These are phyloP conservation scores for Leccinum subgranulosum DNA, from an alignment of 768 basidiomycete species.

Conservation along the genomic window DNA sequence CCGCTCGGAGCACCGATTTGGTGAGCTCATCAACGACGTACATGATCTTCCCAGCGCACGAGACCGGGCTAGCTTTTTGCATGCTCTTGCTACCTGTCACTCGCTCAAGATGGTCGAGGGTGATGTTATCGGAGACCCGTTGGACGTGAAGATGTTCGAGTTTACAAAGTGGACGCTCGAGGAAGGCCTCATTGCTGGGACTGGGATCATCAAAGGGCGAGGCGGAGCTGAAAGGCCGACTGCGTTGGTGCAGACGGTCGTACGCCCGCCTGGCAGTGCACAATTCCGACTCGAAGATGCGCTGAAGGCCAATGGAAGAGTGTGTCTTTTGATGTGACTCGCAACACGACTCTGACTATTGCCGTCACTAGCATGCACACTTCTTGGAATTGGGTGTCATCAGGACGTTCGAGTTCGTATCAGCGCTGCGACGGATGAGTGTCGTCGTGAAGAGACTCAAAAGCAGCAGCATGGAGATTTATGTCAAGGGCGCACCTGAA, in stretches of 20 bases:
- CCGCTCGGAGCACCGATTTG: slow-evolving; percentile 72
- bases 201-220: slow-evolving; percentile 65
- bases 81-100: slow-evolving; percentile 95
- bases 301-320: slow-evolving; percentile 77
- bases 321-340: slow-evolving; percentile 29
- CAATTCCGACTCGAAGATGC: slow-evolving; percentile 93
- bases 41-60: slow-evolving; percentile 73
- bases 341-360: neutral
- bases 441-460: slow-evolving; percentile 95
- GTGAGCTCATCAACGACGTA: slow-evolving; percentile 84
- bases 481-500: slow-evolving; percentile 99
- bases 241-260: slow-evolving; percentile 93
- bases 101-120: slow-evolving; percentile 89
- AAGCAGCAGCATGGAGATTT: slow-evolving; percentile 94
- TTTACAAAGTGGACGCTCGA: slow-evolving; percentile 97
- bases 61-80: slow-evolving; percentile 80
- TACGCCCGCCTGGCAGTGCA: slow-evolving; percentile 91
- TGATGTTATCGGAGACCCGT: slow-evolving; percentile 88
- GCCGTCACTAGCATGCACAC: slow-evolving; percentile 72
- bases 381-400: slow-evolving; percentile 97
- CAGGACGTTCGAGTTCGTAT: slow-evolving; percentile 94
- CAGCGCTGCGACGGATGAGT: slow-evolving; percentile 91
- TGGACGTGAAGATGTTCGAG: slow-evolving; percentile 97
- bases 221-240: slow-evolving; percentile 66
- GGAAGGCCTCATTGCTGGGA: slow-evolving; percentile 76